Percentiles rank a stretch among this genome's conserved stretches.
Evolutionary conservation across 805 yeast species (phyloP).

Genomic region (Candida tallmaniae): DNA sequence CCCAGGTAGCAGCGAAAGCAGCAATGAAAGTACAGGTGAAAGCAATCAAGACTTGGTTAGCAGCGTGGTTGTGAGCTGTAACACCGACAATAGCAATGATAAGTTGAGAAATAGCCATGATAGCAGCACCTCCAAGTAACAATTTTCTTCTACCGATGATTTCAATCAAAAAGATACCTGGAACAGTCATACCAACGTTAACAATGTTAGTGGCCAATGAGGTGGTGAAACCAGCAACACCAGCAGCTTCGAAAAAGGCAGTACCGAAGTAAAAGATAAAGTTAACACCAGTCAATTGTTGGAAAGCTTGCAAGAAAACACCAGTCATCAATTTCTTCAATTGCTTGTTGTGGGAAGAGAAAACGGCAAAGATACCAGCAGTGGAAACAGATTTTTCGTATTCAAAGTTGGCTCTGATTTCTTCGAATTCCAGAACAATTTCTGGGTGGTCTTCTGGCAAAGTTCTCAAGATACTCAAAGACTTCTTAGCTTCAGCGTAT

Average conservation of each 20-base stretch:
- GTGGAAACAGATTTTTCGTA: conserved; percentile 37
- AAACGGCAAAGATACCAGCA: conserved; percentile 24
- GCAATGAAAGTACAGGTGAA: conserved; percentile 37
- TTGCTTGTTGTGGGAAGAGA: conserved; percentile 36
- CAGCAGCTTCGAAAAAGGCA: conserved; percentile 33
- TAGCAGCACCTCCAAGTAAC: conserved; percentile 64
- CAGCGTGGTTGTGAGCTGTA: conserved; percentile 28
- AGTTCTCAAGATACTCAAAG: conserved; percentile 52
- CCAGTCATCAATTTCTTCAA: conserved; percentile 36
- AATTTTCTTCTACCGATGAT: conserved; percentile 72
- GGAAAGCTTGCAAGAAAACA: conserved; percentile 37
- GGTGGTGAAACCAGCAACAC: conserved; percentile 56
- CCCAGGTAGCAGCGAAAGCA: conserved; percentile 40
- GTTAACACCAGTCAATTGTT: conserved; percentile 41
- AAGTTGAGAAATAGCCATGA: conserved; percentile 58
- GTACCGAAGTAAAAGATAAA: conserved; percentile 43
- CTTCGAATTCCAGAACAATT: conserved; percentile 39
- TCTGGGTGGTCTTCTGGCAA: conserved; percentile 36
- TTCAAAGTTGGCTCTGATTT: conserved; percentile 42
- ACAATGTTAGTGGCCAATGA: conserved; percentile 77
- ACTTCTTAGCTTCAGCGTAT: conserved; percentile 37
- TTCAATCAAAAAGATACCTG: conserved; percentile 77
- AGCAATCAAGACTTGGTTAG: conserved; percentile 30
- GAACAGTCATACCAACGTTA: conserved; percentile 73
- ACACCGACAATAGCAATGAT: conserved; percentile 56